Evolutionary conservation across 306 rosid genomes (phyloP).

Genomic region (Begonia fuchsioides): DNA sequence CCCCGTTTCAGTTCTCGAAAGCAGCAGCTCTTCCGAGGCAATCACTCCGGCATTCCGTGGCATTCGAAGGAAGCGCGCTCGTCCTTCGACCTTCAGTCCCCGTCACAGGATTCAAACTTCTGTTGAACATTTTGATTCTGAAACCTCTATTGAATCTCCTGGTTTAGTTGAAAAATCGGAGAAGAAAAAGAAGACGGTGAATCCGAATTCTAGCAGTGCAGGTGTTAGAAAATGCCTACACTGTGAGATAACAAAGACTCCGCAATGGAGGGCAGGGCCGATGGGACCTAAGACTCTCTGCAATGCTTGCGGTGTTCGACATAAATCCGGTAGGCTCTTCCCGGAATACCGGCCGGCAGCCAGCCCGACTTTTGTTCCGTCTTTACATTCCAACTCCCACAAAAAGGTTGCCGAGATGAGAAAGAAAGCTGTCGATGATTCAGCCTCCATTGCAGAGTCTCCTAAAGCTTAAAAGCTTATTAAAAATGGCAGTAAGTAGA

Average conservation of each 20-base stretch:
- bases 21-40: slow-evolving; percentile 69
- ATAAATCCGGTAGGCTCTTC: slow-evolving; percentile 85
- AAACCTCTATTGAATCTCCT: slow-evolving; percentile 68
- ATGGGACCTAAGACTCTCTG: slow-evolving; percentile 97
- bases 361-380: slow-evolving; percentile 75
- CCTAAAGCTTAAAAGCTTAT: too few species aligned
- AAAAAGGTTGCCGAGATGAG: slow-evolving; percentile 97
- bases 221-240: slow-evolving; percentile 86
- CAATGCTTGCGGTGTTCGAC: slow-evolving; percentile 96
- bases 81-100: slow-evolving; percentile 79
- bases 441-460: too few species aligned
- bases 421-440: slow-evolving; percentile 22
- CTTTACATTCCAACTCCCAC: slow-evolving; percentile 86
- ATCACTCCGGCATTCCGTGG: slow-evolving; percentile 43
- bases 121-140: slow-evolving; percentile 38
- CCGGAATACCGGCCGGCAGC: slow-evolving; percentile 98
- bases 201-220: slow-evolving; percentile 24
- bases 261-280: slow-evolving; percentile 99
- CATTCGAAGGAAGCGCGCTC: slow-evolving; percentile 95
- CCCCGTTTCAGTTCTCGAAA: slow-evolving; percentile 91
- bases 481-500: too few species aligned
- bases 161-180: slow-evolving; percentile 24
- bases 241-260: slow-evolving; percentile 96
- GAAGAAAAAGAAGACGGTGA: slow-evolving; percentile 35
- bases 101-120: slow-evolving; percentile 45